These are phyloP conservation scores for Pharnaceum exiguum DNA, from an alignment of 148 eudicot species.

Conservation along the genomic window DNA sequence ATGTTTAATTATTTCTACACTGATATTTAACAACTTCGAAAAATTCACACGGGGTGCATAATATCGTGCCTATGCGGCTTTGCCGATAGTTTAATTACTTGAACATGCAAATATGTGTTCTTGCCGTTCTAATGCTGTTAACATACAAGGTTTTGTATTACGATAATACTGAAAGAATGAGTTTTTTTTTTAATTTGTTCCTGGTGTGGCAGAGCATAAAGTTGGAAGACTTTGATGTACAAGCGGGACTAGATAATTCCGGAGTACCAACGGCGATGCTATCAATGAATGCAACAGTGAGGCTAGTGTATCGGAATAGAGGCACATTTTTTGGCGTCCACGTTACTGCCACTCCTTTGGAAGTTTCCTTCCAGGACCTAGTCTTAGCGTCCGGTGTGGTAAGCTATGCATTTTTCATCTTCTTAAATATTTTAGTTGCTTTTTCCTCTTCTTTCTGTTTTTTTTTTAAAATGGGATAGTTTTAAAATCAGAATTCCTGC, in stretches of 20 bases:
- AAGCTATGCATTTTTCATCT: neutral
- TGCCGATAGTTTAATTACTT: no score
- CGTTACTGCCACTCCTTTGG: slow-evolving; percentile 62
- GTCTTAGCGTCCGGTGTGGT: slow-evolving; percentile 64
- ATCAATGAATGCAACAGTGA: slow-evolving; percentile 65
- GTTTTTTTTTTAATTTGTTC: neutral
- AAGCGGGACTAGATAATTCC: slow-evolving; percentile 64
- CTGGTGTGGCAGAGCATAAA: slow-evolving; percentile 52
- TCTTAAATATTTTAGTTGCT: no score
- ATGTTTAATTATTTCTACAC: neutral
- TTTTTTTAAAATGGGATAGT: no score
- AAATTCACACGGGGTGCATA: no score
- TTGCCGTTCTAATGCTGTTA: no score
- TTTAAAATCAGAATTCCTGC: no score
- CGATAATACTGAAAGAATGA: no score
- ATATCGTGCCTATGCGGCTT: no score
- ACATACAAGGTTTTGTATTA: no score
- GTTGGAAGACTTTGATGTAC: slow-evolving; percentile 48
- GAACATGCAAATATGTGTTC: no score
- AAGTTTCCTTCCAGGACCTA: slow-evolving; percentile 44
- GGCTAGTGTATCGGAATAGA: slow-evolving; percentile 47
- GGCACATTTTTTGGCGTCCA: slow-evolving; percentile 91
- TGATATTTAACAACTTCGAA: no score
- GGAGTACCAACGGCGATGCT: slow-evolving; percentile 88
- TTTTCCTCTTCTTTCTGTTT: neutral